These are phyloP conservation scores for Pythium diclinum DNA, from an alignment of 352 stramenopile species.

Conservation along the genomic window DNA sequence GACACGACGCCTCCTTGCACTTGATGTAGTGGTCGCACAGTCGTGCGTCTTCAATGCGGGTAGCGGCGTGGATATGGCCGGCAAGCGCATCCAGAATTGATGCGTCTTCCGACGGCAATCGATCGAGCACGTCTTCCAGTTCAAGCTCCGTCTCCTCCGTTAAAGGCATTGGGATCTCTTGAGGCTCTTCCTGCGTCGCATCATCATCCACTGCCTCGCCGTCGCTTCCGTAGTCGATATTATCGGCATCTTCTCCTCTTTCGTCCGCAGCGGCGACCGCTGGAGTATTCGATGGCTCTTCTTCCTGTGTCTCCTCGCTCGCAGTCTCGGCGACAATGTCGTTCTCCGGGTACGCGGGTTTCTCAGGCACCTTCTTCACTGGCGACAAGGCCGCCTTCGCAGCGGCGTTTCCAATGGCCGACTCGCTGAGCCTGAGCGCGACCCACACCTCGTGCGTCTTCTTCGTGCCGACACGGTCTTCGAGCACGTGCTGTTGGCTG, in stretches of 20 bases:
- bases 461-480: conserved; percentile 22
- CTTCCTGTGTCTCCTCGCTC: background rate
- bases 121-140: conserved; percentile 31
- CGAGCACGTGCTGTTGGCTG: conserved; percentile 31
- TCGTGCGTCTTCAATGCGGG: conserved; percentile 31
- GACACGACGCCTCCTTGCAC: conserved; percentile 28
- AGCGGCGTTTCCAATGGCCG: background rate
- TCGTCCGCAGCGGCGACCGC: background rate
- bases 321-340: conserved; percentile 12
- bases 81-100: conserved; percentile 33
- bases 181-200: conserved; percentile 13
- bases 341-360: background rate
- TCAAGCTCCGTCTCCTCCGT: conserved; percentile 21
- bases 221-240: conserved; percentile 15
- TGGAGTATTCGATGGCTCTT: background rate
- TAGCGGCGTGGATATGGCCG: conserved; percentile 34
- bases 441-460: conserved; percentile 27
- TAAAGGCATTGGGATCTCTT: conserved; percentile 21
- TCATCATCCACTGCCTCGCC: background rate
- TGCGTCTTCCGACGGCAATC: conserved; percentile 24
- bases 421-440: background rate
- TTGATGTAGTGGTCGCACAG: conserved; percentile 29
- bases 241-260: background rate
- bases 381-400: background rate
- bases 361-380: background rate